These are phyloP conservation scores for Orychophragmus violaceus DNA, from an alignment of 345 rosid genomes.

Conservation along the genomic window DNA sequence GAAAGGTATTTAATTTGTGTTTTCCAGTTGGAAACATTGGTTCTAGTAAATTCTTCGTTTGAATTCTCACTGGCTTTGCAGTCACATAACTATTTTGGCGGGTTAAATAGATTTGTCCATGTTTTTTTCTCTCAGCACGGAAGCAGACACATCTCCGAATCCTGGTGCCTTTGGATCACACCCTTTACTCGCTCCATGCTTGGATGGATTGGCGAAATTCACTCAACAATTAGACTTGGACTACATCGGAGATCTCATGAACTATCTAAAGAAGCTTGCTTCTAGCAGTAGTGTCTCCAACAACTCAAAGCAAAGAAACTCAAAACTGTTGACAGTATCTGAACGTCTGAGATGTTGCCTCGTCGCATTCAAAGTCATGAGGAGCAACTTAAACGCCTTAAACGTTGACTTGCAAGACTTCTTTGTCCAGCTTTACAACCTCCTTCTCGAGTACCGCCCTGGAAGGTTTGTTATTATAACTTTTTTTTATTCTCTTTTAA, in stretches of 20 bases:
- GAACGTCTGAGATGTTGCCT: too few relatives aligned
- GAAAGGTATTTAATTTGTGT: slow-evolving; percentile 43
- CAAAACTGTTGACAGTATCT: too few relatives aligned
- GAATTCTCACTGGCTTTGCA: neutral
- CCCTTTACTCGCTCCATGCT: slow-evolving; percentile 75
- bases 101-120: neutral
- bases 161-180: slow-evolving; percentile 38
- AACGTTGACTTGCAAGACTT: too few relatives aligned
- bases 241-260: slow-evolving; percentile 82
- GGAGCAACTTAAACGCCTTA: too few relatives aligned
- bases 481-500: too few relatives aligned
- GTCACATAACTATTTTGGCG: neutral
- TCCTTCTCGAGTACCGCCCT: too few relatives aligned
- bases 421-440: too few relatives aligned
- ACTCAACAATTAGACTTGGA: slow-evolving; percentile 82
- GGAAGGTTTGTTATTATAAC: too few relatives aligned
- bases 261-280: too few relatives aligned
- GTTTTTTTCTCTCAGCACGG: slow-evolving; percentile 35
- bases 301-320: too few relatives aligned
- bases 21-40: neutral
- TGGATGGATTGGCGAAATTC: slow-evolving; percentile 78
- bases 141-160: slow-evolving; percentile 29
- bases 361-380: too few relatives aligned
- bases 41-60: neutral
- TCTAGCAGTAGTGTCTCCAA: too few relatives aligned